These are phyloP conservation scores for Eucalyptus marginata DNA, from an alignment of 345 rosid species.

Conservation along the genomic window DNA sequence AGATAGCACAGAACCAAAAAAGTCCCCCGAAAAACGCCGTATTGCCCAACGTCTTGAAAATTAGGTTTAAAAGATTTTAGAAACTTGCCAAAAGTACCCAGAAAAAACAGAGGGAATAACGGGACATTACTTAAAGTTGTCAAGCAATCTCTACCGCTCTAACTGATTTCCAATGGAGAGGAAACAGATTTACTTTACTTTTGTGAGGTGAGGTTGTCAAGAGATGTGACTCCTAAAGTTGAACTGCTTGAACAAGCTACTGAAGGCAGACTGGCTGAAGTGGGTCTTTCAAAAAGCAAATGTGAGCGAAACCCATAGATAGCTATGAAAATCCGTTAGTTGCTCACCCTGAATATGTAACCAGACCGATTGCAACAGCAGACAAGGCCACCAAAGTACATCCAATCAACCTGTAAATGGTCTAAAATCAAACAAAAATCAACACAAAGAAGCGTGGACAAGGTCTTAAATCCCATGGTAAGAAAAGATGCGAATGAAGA, in stretches of 20 bases:
- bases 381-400: no score
- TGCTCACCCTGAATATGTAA: conserved; percentile 59
- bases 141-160: not conserved
- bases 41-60: not conserved
- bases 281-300: not conserved
- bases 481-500: conserved; percentile 63
- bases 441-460: no score
- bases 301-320: not conserved
- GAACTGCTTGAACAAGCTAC: not conserved
- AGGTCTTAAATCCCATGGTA: conserved; percentile 4
- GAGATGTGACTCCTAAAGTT: not conserved
- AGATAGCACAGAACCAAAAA: not conserved
- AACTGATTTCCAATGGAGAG: not conserved
- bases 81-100: not conserved
- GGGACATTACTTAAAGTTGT: not conserved
- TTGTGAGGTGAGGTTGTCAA: not conserved
- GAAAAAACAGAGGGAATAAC: not conserved
- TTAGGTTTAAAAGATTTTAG: not conserved
- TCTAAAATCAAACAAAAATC: no score
- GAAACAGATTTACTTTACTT: not conserved
- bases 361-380: conserved; percentile 23
- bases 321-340: not conserved
- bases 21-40: not conserved
- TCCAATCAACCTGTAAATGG: no score
- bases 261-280: not conserved